Conservation (phyloP, 2,329 filamentous ascomycete species). For the Cladophialophora chaetospira region DNA sequence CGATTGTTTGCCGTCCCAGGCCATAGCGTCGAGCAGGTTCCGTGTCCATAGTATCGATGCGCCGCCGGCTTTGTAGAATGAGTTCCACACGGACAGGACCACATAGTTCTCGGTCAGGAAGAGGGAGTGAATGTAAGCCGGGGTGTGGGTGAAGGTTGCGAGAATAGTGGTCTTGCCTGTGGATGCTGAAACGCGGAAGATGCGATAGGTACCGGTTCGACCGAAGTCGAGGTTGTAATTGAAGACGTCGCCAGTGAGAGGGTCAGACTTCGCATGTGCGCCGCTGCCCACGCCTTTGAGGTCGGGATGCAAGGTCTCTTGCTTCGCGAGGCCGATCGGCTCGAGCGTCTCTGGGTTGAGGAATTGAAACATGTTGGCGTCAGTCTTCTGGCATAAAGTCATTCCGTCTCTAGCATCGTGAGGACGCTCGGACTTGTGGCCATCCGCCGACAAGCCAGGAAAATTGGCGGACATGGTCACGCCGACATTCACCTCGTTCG, state of each 20-base stretch:
- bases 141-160: constrained; percentile 60
- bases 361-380: constrained; percentile 59
- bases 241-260: constrained; percentile 71
- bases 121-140: constrained; percentile 82
- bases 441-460: constrained; percentile 53
- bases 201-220: constrained; percentile 60
- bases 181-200: constrained; percentile 66
- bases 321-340: constrained; percentile 64
- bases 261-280: constrained; percentile 72
- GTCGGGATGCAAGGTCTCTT: constrained; percentile 65
- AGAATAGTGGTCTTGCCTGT: constrained; percentile 71
- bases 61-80: constrained; percentile 61
- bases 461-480: constrained; percentile 68
- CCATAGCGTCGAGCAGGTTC: constrained; percentile 70
- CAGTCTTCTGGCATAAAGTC: constrained; percentile 62
- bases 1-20: constrained; percentile 59
- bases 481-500: constrained; percentile 58
- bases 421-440: constrained; percentile 25
- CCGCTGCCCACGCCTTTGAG: constrained; percentile 68
- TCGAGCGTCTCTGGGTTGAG: constrained; percentile 73
- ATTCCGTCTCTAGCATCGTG: constrained; percentile 40
- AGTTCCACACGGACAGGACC: constrained; percentile 71
- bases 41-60: constrained; percentile 63
- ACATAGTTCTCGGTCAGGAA: constrained; percentile 72
- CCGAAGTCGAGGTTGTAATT: constrained; percentile 76